Evolutionary conservation across 164 flowering plant genomes (phyloP), one percentile per base, ranked within the genome.

Genomic region (Berberis thunbergii): DNA sequence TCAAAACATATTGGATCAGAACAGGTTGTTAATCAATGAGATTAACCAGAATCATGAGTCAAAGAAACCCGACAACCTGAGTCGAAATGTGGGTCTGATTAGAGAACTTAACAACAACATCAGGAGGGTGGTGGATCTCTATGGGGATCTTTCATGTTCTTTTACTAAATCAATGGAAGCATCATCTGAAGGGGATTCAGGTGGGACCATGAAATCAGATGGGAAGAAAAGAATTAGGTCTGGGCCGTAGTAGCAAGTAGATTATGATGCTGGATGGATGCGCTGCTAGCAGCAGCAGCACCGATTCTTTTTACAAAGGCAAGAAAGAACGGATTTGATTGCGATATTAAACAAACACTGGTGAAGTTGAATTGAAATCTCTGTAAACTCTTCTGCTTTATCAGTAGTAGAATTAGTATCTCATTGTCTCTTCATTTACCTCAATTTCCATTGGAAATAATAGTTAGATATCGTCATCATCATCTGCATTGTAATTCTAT

Each of bases 21-120:
- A 90, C 77, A 81, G 92, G 73, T 57, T 90, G 74, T 73, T 90
- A 53, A 90, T 90, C 78, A 78, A 81, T 62, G 95, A 90, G 76
- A 90, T 90, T 46, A 89, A 87, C 69, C 94, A 87, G 70, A 89
- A 89, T 64, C 97, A 89, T 48, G 91, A 87, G 64, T 87, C 91
- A 0, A 87, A 77, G 63, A 74, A 79, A 64, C 89, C 94, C 0
- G 88, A 86, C 65, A 86, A 86, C 68, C 62, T 89, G 78, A 74
- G 79, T 53, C 68, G 88, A 44, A 89, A 89, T 70, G 91, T 86
- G 60, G 91, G 94, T 49, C 62, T 89, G 56, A 89, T 89, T 54
- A 78, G 83, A 66, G 96, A 89, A 77, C 89, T 89, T 2, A 89
- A 89, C 72, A 89, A 80, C 78, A 89, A 89, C 67, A 81, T 87